Evolutionary conservation across 1,139 yeast genomes (phyloP).

Genomic region (Yamadazyma atlantica): DNA sequence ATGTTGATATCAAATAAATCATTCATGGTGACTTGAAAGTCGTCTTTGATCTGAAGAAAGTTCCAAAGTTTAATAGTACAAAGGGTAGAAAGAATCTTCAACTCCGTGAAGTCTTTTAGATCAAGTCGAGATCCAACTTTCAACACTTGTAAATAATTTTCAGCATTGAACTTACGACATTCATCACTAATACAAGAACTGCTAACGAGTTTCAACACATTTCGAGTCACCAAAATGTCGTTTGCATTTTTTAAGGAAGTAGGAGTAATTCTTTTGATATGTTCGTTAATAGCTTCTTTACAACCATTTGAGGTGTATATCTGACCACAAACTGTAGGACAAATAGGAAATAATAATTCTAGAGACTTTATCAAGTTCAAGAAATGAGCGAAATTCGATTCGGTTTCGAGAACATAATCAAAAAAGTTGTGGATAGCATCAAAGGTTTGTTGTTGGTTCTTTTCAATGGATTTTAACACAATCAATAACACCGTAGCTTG

Average conservation of each 20-base stretch:
- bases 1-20: constrained; percentile 21
- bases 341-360: constrained; percentile 14
- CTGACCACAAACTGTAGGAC: constrained; percentile 13
- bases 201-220: constrained; percentile 26
- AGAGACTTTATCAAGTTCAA: constrained; percentile 18
- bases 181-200: constrained; percentile 38
- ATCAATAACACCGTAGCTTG: constrained; percentile 25
- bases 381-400: constrained; percentile 16
- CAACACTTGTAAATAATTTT: constrained; percentile 29
- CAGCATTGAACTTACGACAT: constrained; percentile 33
- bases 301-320: constrained; percentile 13
- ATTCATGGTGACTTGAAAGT: constrained; percentile 20
- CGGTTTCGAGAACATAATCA: constrained; percentile 20
- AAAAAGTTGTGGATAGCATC: constrained; percentile 25
- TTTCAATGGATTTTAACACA: constrained; percentile 24
- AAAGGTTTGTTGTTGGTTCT: constrained; percentile 15
- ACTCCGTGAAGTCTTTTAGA: constrained; percentile 13
- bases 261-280: constrained; percentile 10
- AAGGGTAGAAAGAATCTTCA: constrained; percentile 33
- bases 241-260: constrained; percentile 6
- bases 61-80: constrained; percentile 47
- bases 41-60: constrained; percentile 23
- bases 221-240: constrained; percentile 4
- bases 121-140: constrained; percentile 19
- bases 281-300: constrained; percentile 6